A percentile compares a stretch with the other conserved stretches of the same genome.
phyloP scores from a whole-genome alignment of 1,139 yeast species.

The Zygotorulaspora mrakii region DNA sequence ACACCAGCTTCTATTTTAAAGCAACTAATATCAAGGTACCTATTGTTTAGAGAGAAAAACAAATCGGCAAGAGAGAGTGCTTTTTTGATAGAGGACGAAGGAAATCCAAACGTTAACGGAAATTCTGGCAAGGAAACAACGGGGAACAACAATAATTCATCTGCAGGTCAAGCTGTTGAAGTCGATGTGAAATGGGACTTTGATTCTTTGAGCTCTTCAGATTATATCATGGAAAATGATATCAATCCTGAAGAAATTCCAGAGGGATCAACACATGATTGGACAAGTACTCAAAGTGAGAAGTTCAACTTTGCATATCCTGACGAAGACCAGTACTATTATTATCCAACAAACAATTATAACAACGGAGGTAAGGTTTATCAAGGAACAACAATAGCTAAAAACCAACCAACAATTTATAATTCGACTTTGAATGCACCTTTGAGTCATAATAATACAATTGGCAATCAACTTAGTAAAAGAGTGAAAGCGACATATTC shows the following conservation, averaged over 20 bases:
- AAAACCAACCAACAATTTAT: conserved; percentile 27
- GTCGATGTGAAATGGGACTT: conserved; percentile 86
- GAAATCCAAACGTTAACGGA: conserved; percentile 31
- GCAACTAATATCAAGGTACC: conserved; percentile 77
- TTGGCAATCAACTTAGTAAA: conserved; percentile 26
- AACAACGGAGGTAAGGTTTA: conserved; percentile 29
- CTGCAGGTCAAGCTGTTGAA: conserved; percentile 22
- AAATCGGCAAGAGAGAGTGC: conserved; percentile 47
- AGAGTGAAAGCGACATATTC: conserved; percentile 29
- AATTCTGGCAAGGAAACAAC: conserved; percentile 23
- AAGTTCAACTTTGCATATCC: conserved; percentile 39
- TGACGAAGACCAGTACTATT: conserved; percentile 36
- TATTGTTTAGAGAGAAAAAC: conserved; percentile 69
- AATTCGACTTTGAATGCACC: conserved; percentile 31
- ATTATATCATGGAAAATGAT: conserved; percentile 66
- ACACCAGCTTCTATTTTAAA: conserved; percentile 59
- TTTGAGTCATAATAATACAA: conserved; percentile 27
- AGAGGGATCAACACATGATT: conserved; percentile 34
- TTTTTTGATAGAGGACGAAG: conserved; percentile 35
- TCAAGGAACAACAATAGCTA: conserved; percentile 37
- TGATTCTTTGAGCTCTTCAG: conserved; percentile 69
- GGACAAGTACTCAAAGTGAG: conserved; percentile 36
- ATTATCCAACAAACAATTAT: conserved; percentile 27
- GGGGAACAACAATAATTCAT: conserved; percentile 17
- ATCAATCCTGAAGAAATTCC: conserved; percentile 48